These are phyloP conservation scores for Fraxinus paxiana DNA, from an alignment of 305 asterid species.

Conservation along the genomic window DNA sequence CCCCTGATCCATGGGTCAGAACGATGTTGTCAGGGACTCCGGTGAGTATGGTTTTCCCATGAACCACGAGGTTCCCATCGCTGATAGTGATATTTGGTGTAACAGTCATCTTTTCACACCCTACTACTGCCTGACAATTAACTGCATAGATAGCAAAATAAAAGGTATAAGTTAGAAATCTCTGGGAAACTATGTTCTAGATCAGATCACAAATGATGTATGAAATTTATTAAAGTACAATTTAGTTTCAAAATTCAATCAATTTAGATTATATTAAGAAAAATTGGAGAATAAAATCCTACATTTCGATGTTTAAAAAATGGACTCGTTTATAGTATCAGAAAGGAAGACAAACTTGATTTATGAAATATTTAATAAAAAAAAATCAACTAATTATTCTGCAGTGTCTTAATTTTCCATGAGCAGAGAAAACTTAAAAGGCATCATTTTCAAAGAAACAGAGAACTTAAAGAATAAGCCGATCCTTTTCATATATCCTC, in stretches of 20 bases:
- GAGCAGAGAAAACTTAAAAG: not conserved
- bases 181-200: not conserved
- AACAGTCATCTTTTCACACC: slow-evolving; percentile 61
- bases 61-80: slow-evolving; percentile 83
- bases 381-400: not conserved
- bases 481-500: slow-evolving; percentile 8
- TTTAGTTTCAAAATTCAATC: not conserved
- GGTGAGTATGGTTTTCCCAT: slow-evolving; percentile 76
- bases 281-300: not conserved
- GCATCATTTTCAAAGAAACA: not conserved
- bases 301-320: not conserved
- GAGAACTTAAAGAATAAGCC: not conserved
- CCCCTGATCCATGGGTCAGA: slow-evolving; percentile 73
- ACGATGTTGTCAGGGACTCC: slow-evolving; percentile 81
- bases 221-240: not conserved
- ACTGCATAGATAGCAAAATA: slow-evolving; percentile 33
- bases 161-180: not conserved
- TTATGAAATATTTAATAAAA: not conserved
- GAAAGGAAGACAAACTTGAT: not conserved
- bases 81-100: slow-evolving; percentile 71
- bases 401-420: not conserved
- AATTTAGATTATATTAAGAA: not conserved
- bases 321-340: not conserved
- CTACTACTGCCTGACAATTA: slow-evolving; percentile 23
- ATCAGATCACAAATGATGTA: not conserved